Evolutionary conservation across 176 grass and related monocot species (phyloP).

Genomic region (Secale cereale): DNA sequence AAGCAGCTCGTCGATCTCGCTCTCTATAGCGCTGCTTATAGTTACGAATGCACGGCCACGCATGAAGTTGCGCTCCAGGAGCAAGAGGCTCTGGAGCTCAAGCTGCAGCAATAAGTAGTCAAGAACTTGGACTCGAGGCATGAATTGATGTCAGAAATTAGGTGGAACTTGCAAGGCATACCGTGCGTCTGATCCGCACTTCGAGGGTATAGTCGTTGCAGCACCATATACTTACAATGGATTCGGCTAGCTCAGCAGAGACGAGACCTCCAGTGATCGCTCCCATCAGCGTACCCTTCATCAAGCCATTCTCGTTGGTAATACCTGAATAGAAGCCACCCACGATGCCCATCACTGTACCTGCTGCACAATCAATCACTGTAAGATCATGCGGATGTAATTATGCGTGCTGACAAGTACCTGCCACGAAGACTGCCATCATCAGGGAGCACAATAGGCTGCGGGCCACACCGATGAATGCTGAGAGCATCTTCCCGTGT

Average conservation of each 20-base stretch:
- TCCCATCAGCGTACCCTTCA: conserved; percentile 38
- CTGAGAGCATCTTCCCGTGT: too few species aligned
- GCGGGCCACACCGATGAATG: too few species aligned
- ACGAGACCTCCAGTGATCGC: conserved; percentile 34
- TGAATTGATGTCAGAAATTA: not conserved
- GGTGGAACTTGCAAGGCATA: not conserved
- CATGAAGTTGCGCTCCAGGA: too few species aligned
- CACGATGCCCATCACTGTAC: conserved; percentile 33
- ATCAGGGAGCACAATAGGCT: too few species aligned
- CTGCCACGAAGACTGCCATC: too few species aligned
- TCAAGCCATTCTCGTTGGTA: conserved; percentile 30
- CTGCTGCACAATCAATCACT: not conserved
- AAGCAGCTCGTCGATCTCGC: not conserved
- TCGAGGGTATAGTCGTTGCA: conserved; percentile 4
- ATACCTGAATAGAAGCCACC: conserved; percentile 31
- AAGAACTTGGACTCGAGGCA: too few species aligned
- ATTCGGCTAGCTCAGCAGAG: conserved; percentile 40
- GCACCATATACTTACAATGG: conserved; percentile 27
- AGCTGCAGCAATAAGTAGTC: not conserved
- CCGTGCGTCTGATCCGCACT: conserved; percentile 35
- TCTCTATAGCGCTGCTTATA: not conserved
- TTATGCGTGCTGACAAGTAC: too few species aligned
- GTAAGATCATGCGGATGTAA: too few species aligned
- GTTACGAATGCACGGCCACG: not conserved
- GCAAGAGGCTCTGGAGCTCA: too few species aligned